Base-by-base conservation (phyloP, 108 stramenopile species). In the Nitzschia sp. region DNA sequence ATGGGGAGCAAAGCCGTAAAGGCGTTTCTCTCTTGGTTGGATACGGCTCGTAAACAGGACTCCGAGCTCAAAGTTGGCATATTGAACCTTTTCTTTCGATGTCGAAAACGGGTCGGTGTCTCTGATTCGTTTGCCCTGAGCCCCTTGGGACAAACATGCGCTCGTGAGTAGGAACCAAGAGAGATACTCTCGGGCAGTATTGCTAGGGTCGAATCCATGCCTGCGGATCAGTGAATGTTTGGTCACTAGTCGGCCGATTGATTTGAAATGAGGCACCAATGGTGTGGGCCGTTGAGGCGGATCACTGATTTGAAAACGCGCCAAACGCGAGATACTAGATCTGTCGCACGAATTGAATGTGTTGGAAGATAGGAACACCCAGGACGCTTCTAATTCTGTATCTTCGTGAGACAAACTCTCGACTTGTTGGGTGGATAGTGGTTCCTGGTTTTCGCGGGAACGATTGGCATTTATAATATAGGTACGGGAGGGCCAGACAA, bases 11-110 rank as follows among this genome's bases (percentile, higher is more conserved):
- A 67, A 88, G 25, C 79, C 76, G 54, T 92, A 92, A 25, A 92
- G 53, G 13, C 86, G 53, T 48, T 71, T 71, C 23, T 60, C 26
- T 15, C 23, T 26, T 21, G 29, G 45, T 23, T 62, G 23, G 15
- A 63, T 35, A 34, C 50, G 60, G 48, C 85, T 86, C 30, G 71
- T 75, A 64, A 93, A 93, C 16, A 93, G 50, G 25, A 93, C 84
- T 8, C 92, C 92, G 1, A 93, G 74, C 68, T 93, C 92, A 79
- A 93, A 93, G 53, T 93, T 93, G 23, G 81, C 68, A 53, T 87
- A 93, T 15, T 73, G 59, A 47, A 85, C 69, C 16, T 44, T 31
- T 58, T 73, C 63, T 25, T 80, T 72, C 58, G 58, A 34, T 2
- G 34, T 54, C 11, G 73, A 63, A 17, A 53, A 48, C 17, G 54